Base-by-base conservation (phyloP, 2,329 filamentous ascomycete species). In the Reticulascus tulasneorum region DNA sequence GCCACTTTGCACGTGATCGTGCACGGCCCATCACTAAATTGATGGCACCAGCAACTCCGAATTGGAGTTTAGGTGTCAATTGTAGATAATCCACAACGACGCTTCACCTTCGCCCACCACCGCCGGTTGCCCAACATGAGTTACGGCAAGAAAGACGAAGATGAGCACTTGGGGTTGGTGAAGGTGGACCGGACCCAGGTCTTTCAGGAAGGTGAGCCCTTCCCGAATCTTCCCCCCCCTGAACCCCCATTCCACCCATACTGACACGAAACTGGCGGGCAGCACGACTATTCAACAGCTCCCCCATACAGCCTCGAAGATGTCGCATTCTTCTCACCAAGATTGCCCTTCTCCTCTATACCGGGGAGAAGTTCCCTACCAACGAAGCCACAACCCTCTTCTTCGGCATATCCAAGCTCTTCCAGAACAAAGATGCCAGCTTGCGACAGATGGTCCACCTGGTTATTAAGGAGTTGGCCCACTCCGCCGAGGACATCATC, bases 131-230 rank as follows among this genome's bases (percentile, higher is more conserved):
- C 67, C 70, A 80, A 52, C 59, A 95, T 95, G 90, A 93, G 85
- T 69, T 94, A 93, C 79, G 84, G 91, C 74, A 98, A 98, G 74
- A 97, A 95, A 76, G 91, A 98, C 67, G 93, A 97, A 77, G 93
- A 98, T 73, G 87, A 84, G 60, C 91, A 96, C 62, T 79, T 84
- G 62, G 84, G 86, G 60, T 78, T 97, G 72, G 85, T 97, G 75
- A 94, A 91, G 77, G 88, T 97, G 56, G 93, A 98, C 71, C 84
- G 94, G 58, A 96, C 91, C 38, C 89, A 91, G 54, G 93, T 98
- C 49, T 97, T 97, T 66, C 93, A 97, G 73, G 93, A 98, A 84
- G 93, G 93, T 96, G 67, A 59, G 72, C 33, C 24, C 13, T 11
- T 10, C 22, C 21, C 22, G 8, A 9, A 28, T 9, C 17, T 18